Evolutionary conservation across 2,329 filamentous ascomycete genomes (phyloP), one percentile per base, ranked within the genome.

Genomic region (Arthroderma sp.): DNA sequence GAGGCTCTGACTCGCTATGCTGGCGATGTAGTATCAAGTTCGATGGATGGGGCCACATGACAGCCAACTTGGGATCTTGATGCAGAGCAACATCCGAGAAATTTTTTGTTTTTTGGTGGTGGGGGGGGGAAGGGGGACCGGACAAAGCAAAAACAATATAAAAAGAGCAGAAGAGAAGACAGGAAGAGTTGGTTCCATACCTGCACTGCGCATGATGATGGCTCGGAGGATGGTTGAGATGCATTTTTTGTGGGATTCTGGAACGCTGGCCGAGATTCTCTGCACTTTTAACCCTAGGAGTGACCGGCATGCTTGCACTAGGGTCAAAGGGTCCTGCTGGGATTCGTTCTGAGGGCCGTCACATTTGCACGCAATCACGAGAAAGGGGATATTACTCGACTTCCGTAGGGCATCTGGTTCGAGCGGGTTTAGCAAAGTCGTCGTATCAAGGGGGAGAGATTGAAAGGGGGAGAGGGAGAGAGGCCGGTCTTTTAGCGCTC

Each of bases 291-390:
- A 79, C 64, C 82, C 86, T 15, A 85, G 79, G 59, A 85, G 80
- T 63, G 71, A 68, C 61, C 73, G 76, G 39, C 86, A 87, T 62
- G 81, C 76, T 53, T 80, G 73, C 66, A 87, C 84, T 58, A 93
- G 79, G 57, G 75, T 79, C 28, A 82, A 77, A 13, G 85, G 81
- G 66, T 91, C 83, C 57, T 94, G 78, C 67, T 88, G 81, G 66
- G 86, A 84, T 59, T 82, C 76, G 58, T 81, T 79, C 61, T 85
- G 81, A 52, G 85, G 83, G 54, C 83, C 81, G 70, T 96, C 91
- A 75, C 88, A 95, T 77, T 96, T 96, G 70, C 85, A 91, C 57
- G 89, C 88, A 55, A 94, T 87, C 43, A 96, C 80, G 61, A 91
- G 79, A 56, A 86, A 86, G 7, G 91, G 89, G 39, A 95, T 73